Evolutionary conservation across 345 rosid genomes (phyloP).

Genomic region (Triadica sebifera): DNA sequence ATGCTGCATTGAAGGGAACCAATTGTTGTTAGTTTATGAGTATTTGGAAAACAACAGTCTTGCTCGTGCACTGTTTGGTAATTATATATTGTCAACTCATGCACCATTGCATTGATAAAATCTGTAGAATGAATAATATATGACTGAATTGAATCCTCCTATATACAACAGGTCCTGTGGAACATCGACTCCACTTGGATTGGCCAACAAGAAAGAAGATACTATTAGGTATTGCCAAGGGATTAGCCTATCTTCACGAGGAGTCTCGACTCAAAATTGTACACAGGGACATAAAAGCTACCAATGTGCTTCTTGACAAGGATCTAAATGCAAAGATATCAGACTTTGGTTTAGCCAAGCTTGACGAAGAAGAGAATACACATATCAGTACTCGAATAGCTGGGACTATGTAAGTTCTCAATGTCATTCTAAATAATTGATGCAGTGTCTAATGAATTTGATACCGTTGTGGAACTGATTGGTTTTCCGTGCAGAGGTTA

Average conservation of each 20-base stretch:
- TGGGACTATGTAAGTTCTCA: constrained; percentile 55
- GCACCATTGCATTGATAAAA: too few relatives aligned
- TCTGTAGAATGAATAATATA: too few relatives aligned
- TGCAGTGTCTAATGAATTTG: too few relatives aligned
- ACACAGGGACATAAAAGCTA: constrained; percentile 70
- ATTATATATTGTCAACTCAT: too few relatives aligned
- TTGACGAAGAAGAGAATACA: constrained; percentile 69
- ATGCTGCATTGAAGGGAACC: too few relatives aligned
- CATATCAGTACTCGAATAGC: constrained; percentile 73
- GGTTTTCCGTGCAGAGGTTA: constrained; percentile 54
- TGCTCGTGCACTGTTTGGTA: too few relatives aligned
- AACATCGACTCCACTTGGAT: constrained; percentile 43
- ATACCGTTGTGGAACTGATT: background rate
- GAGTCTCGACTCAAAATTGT: constrained; percentile 72
- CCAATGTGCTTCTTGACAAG: constrained; percentile 66
- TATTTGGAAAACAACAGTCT: too few relatives aligned
- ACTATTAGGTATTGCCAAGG: constrained; percentile 50
- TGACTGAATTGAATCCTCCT: too few relatives aligned
- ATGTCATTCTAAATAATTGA: background rate
- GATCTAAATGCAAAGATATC: constrained; percentile 65
- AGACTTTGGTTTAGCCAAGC: constrained; percentile 71
- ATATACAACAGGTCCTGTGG: constrained; percentile 36
- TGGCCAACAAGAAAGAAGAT: constrained; percentile 59
- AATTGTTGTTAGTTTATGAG: too few relatives aligned
- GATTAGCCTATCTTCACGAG: constrained; percentile 62